Conservation (phyloP, 2,329 filamentous ascomycete genomes). For the Alternaria incomplexa region DNA sequence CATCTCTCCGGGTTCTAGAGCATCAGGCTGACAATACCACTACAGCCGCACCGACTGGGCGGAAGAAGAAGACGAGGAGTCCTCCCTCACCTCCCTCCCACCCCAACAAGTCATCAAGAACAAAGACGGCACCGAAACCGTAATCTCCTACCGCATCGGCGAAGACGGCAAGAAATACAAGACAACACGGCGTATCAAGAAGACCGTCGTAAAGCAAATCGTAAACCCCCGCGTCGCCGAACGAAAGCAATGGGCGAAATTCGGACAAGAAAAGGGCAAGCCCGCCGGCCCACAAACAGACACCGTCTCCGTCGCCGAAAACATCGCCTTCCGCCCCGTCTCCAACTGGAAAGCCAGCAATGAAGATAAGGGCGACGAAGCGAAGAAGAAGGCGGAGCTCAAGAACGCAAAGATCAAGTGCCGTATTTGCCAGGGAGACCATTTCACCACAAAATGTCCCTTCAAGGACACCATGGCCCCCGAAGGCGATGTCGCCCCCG, state of each 20-base stretch:
- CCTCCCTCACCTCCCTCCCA: constrained; percentile 77
- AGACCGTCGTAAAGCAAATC: constrained; percentile 86
- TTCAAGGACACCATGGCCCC: constrained; percentile 99
- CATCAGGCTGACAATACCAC: constrained; percentile 13
- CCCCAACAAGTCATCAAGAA: constrained; percentile 88
- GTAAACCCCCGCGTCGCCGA: constrained; percentile 97
- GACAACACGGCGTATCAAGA: constrained; percentile 93
- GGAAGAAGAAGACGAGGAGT: constrained; percentile 75
- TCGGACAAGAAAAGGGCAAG: constrained; percentile 88
- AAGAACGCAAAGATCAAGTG: constrained; percentile 99
- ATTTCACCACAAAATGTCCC: constrained; percentile 98
- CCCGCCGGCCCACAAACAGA: constrained; percentile 80
- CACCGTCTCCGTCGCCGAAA: constrained; percentile 93
- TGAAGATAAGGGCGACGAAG: constrained; percentile 76
- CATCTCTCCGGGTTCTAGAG: neutral
- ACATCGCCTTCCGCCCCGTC: constrained; percentile 94
- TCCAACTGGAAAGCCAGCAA: constrained; percentile 92
- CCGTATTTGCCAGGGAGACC: constrained; percentile 97
- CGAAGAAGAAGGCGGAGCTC: constrained; percentile 71
- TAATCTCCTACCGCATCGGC: constrained; percentile 87
- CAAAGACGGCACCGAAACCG: constrained; percentile 98
- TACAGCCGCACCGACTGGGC: constrained; percentile 81
- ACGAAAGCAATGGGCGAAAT: constrained; percentile 91
- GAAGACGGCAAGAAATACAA: constrained; percentile 96
- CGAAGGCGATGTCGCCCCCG: constrained; percentile 60